These are phyloP conservation scores for Candida gorgasii DNA, from an alignment of 805 yeast species.

Conservation along the genomic window DNA sequence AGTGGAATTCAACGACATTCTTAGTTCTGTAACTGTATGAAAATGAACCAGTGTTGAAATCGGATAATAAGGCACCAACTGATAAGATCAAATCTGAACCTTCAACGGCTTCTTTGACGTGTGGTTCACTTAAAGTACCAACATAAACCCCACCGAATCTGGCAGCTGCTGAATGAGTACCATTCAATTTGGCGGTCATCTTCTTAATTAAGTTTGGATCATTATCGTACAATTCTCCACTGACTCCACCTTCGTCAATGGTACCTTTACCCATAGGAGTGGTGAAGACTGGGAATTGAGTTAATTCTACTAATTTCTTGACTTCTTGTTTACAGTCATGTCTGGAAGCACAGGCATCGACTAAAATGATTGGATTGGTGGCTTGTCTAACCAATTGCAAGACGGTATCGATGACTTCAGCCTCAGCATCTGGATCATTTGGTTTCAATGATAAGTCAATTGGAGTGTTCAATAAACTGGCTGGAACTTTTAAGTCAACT, in stretches of 20 bases:
- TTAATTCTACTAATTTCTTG: constrained; percentile 31
- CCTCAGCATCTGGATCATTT: constrained; percentile 38
- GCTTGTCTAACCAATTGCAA: constrained; percentile 26
- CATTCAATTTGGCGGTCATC: constrained; percentile 22
- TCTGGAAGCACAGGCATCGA: constrained; percentile 43
- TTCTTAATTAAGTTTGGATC: constrained; percentile 27
- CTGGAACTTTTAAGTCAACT: constrained; percentile 39
- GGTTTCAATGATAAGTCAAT: constrained; percentile 33
- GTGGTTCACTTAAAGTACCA: constrained; percentile 38
- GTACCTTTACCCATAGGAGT: constrained; percentile 45
- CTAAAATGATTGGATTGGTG: constrained; percentile 36
- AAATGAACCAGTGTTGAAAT: constrained; percentile 43
- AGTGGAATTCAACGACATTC: constrained; percentile 42
- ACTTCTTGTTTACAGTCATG: constrained; percentile 38
- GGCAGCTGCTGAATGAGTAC: constrained; percentile 22
- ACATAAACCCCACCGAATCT: constrained; percentile 43
- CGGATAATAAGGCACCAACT: constrained; percentile 40
- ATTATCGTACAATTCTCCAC: constrained; percentile 25
- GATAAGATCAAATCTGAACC: constrained; percentile 38
- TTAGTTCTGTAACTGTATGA: constrained; percentile 40
- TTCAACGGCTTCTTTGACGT: constrained; percentile 38
- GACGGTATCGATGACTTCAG: constrained; percentile 34
- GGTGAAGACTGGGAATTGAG: constrained; percentile 41
- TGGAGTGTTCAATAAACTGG: constrained; percentile 34
- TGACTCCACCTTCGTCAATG: constrained; percentile 38